Conservation (phyloP, 108 stramenopile species). For the Pseudonitzschia multiseries region DNA sequence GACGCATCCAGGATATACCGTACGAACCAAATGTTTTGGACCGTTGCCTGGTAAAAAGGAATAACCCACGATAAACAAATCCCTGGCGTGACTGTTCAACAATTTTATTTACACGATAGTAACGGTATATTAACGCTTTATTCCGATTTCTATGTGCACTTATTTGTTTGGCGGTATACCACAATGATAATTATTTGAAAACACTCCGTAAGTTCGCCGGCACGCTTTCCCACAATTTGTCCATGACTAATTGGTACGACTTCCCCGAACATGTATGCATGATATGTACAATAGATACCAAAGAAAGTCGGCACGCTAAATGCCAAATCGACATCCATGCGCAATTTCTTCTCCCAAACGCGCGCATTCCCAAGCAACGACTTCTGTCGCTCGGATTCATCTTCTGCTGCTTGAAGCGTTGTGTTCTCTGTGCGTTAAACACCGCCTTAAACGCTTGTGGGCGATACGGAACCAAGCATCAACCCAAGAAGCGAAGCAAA, state of each 20-base stretch:
- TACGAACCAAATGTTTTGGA: neutral
- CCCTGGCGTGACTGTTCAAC: neutral
- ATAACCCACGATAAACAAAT: neutral
- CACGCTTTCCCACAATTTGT: neutral
- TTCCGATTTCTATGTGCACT: neutral
- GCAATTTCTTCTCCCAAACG: neutral
- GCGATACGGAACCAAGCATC: slow-evolving; percentile 1
- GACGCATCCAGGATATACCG: neutral
- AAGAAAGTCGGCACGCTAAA: no score
- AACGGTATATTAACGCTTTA: neutral
- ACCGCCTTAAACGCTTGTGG: neutral
- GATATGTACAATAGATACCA: neutral
- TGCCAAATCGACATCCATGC: neutral
- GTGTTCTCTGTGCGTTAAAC: neutral
- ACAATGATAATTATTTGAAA: neutral
- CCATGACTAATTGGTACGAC: neutral
- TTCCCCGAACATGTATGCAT: neutral
- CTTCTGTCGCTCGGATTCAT: neutral
- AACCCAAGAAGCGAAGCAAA: neutral
- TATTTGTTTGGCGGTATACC: no score
- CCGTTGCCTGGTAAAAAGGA: neutral
- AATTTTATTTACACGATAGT: neutral
- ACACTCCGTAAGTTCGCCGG: neutral
- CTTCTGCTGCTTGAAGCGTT: neutral
- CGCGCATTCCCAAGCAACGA: neutral